Base-by-base conservation (phyloP, 805 yeast species). In the Candida ortonii region DNA sequence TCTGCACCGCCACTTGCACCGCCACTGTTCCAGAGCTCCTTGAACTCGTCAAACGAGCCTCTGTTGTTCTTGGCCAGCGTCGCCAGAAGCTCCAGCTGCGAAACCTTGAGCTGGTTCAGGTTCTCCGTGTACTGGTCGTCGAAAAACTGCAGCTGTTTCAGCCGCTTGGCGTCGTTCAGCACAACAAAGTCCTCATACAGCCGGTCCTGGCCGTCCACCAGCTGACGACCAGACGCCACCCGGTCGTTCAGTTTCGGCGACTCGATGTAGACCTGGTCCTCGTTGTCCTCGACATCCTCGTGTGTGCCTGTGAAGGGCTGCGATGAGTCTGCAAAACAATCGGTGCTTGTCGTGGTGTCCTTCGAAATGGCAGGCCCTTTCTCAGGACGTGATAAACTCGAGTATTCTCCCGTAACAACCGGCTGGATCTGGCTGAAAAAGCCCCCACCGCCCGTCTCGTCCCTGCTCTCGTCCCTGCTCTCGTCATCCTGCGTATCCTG, bases 131-230 rank as follows among this genome's bases (percentile, higher is more conserved):
- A 82, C 25, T 64, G 56, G 5, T 60, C 65, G 36, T 72, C 73
- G 51, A 78, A 78, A 49, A 66, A 73, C n/a, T 70, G 67, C 25
- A 68, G 70, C 30, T 57, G 70, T 44, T 49, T 76, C 65, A 81
- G 68, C 33, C 66, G 67, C 37, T 73, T 72, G 6, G 87, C 93
- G 44, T 85, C 95, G 44, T 86, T 89, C 43, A 90, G 67, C 0
- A 84, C 81, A 49, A 84, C 95, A 31, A 88, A 79, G 47, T 86
- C 94, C 6, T 90, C 80, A 95, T 95, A 89, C 28, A 85, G 66
- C 50, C 73, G 71, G 58, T 85, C 95, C 60, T 80, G 88, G 41
- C 74, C 65, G 34, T 84, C 79, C 14, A 76, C 79, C 30, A 68
- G 65, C 6, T 87, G 85, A 32, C 65, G 61, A 1, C 78, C 73